These are phyloP conservation scores for Neonectria neomacrospora DNA, from an alignment of 2,329 filamentous ascomycete genomes.

Conservation along the genomic window DNA sequence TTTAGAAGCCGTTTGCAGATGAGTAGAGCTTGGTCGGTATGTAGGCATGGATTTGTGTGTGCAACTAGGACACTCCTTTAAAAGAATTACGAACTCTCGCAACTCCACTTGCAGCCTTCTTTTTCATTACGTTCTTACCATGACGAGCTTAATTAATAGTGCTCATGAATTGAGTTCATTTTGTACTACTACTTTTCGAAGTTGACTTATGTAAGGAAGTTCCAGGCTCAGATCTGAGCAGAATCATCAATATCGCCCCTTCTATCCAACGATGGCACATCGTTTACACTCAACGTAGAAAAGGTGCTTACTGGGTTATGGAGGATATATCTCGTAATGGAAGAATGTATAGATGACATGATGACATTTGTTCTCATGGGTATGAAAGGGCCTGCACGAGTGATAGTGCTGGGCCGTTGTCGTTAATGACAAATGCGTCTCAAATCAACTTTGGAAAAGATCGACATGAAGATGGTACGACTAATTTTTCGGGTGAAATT, in stretches of 20 bases:
- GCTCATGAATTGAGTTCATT: too few relatives aligned
- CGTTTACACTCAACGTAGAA: neutral
- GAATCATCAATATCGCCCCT: neutral
- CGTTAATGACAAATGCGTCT: neutral
- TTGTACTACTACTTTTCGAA: neutral
- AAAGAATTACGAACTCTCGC: neutral
- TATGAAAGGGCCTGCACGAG: neutral
- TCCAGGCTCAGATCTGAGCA: neutral
- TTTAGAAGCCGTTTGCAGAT: neutral
- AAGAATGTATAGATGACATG: neutral
- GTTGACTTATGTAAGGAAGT: neutral
- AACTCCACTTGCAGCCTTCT: too few relatives aligned
- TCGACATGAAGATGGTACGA: neutral
- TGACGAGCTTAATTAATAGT: too few relatives aligned
- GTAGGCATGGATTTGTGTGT: neutral
- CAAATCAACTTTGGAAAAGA: neutral
- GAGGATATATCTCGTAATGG: too few relatives aligned
- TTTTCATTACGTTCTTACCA: too few relatives aligned
- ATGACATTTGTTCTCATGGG: neutral
- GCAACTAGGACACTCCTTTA: neutral
- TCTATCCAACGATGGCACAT: neutral
- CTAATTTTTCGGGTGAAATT: neutral
- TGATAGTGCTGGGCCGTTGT: neutral
- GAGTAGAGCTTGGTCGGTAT: neutral
- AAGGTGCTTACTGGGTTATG: too few relatives aligned